phyloP scores from a whole-genome alignment of 257 asterid species.

The Solanum paucissectum region DNA sequence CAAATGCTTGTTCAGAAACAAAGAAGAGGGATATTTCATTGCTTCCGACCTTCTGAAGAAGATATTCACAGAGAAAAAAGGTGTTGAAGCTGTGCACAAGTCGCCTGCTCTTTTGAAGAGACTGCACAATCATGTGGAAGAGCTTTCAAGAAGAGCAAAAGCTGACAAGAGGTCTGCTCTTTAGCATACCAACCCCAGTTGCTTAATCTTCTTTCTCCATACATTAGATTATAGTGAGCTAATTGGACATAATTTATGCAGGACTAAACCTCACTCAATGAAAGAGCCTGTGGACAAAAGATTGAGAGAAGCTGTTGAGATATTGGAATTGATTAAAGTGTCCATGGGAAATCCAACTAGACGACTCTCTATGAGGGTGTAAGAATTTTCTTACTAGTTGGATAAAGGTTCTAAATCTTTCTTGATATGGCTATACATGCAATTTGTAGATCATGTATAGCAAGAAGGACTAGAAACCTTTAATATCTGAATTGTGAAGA shows the following conservation, averaged over 20 bases:
- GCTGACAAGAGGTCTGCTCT: conserved; percentile 51
- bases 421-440: neutral
- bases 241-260: conserved; percentile 5
- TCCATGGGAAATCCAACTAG: neutral
- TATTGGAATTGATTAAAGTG: conserved; percentile 33
- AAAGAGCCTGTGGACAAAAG: conserved; percentile 58
- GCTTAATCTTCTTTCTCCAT: neutral
- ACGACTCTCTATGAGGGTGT: neutral
- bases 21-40: conserved; percentile 82
- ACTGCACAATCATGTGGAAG: conserved; percentile 58
- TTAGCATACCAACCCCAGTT: neutral
- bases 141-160: conserved; percentile 56
- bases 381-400: neutral
- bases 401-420: neutral
- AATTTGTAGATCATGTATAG: neutral
- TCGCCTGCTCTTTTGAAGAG: conserved; percentile 61
- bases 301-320: conserved; percentile 44
- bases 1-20: conserved; percentile 43
- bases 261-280: conserved; percentile 30
- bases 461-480: neutral
- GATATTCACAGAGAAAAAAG: conserved; percentile 34
- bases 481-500: neutral
- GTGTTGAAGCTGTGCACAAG: conserved; percentile 38
- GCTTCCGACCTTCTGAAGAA: conserved; percentile 77
- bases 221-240: neutral